These are phyloP conservation scores for Yamadazyma aaseri DNA, from an alignment of 1,139 yeast genomes.

Conservation along the genomic window DNA sequence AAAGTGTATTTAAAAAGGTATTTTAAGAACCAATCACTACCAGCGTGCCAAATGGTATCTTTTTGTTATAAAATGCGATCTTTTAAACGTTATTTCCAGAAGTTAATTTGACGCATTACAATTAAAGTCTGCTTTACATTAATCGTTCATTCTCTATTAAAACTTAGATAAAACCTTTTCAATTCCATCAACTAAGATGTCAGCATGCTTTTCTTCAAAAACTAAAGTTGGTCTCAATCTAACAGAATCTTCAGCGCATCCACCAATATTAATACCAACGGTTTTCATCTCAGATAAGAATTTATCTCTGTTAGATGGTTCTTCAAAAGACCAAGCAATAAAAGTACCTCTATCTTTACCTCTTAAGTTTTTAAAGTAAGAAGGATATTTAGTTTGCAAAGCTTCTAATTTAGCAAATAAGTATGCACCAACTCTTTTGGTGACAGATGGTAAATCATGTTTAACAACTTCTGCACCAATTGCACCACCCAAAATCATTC, in stretches of 20 bases:
- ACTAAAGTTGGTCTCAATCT: constrained; percentile 72
- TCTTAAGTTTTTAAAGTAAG: constrained; percentile 51
- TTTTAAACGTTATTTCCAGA: too few species aligned
- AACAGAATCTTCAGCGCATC: constrained; percentile 64
- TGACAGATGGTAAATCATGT: constrained; percentile 49
- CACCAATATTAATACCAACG: constrained; percentile 69
- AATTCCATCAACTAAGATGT: constrained; percentile 51
- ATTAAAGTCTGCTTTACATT: constrained; percentile 1
- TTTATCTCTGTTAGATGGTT: constrained; percentile 47
- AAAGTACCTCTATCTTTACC: constrained; percentile 70
- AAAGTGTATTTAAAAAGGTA: too few species aligned
- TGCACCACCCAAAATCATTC: constrained; percentile 61
- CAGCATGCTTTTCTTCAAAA: constrained; percentile 67
- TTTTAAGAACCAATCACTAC: too few species aligned
- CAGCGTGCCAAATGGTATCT: too few species aligned
- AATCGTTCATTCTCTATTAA: constrained; percentile 13
- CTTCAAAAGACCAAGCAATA: constrained; percentile 69
- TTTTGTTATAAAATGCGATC: too few species aligned
- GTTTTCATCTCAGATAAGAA: constrained; percentile 49
- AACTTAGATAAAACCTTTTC: constrained; percentile 47
- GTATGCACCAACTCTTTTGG: constrained; percentile 60
- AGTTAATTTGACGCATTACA: too few species aligned
- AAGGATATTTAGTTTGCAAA: constrained; percentile 45
- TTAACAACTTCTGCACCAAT: constrained; percentile 58
- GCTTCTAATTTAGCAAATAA: constrained; percentile 46